Conservation (phyloP, 2,329 filamentous ascomycete species). For the Alternaria tenuissima region DNA sequence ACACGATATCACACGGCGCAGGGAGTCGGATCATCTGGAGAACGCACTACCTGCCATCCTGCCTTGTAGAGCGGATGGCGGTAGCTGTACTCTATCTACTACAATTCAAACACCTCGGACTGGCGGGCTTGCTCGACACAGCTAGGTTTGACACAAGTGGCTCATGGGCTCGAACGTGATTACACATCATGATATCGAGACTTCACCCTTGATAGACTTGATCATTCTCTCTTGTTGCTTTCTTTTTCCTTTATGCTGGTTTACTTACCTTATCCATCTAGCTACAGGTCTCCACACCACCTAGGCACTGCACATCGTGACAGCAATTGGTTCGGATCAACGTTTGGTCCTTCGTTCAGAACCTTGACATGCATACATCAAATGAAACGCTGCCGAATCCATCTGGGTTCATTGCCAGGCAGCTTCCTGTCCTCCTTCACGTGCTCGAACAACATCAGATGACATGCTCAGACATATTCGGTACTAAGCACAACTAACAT, state of each 20-base stretch:
- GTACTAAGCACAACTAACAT: conserved; percentile 26
- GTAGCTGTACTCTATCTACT: conserved; percentile 50
- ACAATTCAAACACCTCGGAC: conserved; percentile 34
- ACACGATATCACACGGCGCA: conserved; percentile 21
- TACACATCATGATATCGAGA: conserved; percentile 50
- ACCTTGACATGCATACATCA: conserved; percentile 30
- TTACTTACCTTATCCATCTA: conserved; percentile 29
- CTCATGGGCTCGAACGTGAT: conserved; percentile 50
- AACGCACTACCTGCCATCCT: conserved; percentile 49
- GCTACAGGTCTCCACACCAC: conserved; percentile 22
- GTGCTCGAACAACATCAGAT: conserved; percentile 27
- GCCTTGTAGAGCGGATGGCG: conserved; percentile 48
- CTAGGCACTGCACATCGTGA: conserved; percentile 19
- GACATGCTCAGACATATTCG: conserved; percentile 16
- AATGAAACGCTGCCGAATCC: conserved; percentile 33
- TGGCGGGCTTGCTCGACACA: conserved; percentile 33
- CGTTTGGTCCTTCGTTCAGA: conserved; percentile 31
- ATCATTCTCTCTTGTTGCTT: conserved; percentile 14
- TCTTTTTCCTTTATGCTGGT: conserved; percentile 11
- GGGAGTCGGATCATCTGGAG: conserved; percentile 33
- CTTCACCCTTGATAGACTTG: conserved; percentile 39
- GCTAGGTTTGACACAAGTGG: conserved; percentile 46
- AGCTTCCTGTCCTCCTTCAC: conserved; percentile 27
- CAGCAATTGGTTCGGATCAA: conserved; percentile 36
- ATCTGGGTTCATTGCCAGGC: conserved; percentile 32